Evolutionary conservation across 106 monocot species (phyloP).

Genomic region (Allium fistulosum): DNA sequence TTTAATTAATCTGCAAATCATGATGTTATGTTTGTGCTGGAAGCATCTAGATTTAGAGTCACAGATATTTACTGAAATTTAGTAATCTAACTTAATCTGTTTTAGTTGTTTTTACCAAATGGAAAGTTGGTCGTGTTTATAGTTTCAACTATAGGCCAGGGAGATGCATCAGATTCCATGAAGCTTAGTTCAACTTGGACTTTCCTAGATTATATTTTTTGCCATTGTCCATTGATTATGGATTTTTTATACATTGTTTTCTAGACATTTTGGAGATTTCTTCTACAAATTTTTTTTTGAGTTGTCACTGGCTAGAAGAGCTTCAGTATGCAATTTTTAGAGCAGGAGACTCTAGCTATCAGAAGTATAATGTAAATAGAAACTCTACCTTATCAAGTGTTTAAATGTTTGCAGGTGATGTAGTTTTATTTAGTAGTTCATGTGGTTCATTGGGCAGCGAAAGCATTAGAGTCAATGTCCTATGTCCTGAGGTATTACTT

Average conservation of each 20-base stretch:
- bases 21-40: no score
- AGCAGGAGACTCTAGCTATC: slow-evolving; percentile 90
- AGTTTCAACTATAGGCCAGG: slow-evolving; percentile 92
- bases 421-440: no score
- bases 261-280: slow-evolving; percentile 78
- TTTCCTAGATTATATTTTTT: neutral
- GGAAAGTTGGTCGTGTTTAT: slow-evolving; percentile 59
- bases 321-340: slow-evolving; percentile 81
- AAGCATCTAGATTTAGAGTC: no score
- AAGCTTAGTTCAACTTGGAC: slow-evolving; percentile 37
- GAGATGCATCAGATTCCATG: slow-evolving; percentile 84
- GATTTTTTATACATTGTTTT: slow-evolving; percentile 2
- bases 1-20: no score
- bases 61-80: no score
- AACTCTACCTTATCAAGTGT: no score
- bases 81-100: neutral
- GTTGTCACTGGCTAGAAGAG: slow-evolving; percentile 52
- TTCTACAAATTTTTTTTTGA: slow-evolving; percentile 58
- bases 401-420: no score
- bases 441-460: no score
- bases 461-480: no score
- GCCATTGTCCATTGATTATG: no score
- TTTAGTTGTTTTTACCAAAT: slow-evolving; percentile 39
- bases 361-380: slow-evolving; percentile 76
- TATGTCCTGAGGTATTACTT: no score